phyloP scores from a whole-genome alignment of 306 rosid genomes.

The Gynostemma pentaphyllum region DNA sequence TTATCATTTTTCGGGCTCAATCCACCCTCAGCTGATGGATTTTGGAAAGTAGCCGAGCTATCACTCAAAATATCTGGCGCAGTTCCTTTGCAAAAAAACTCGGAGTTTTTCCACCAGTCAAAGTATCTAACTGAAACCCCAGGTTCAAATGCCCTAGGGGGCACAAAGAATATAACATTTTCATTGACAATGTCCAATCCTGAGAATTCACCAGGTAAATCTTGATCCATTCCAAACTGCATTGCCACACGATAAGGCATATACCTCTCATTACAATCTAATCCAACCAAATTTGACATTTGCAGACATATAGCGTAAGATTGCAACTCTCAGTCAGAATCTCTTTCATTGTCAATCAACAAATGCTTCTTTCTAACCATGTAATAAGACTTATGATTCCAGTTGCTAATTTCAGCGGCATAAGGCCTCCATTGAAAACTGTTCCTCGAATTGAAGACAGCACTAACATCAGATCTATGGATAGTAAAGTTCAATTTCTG shows the following conservation, averaged over 20 bases:
- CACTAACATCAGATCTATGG: slow-evolving; percentile 7
- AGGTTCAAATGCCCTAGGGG: slow-evolving; percentile 12
- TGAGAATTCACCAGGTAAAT: slow-evolving; percentile 28
- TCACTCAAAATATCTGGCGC: not conserved
- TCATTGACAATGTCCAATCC: not conserved
- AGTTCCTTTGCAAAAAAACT: not conserved
- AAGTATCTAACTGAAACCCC: slow-evolving; percentile 21
- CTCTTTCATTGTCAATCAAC: slow-evolving; percentile 2
- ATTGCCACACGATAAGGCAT: slow-evolving; percentile 42
- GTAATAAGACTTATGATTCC: slow-evolving; percentile 13
- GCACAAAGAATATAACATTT: slow-evolving; percentile 7
- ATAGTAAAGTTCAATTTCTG: not conserved
- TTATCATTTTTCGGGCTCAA: not conserved
- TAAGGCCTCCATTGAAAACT: slow-evolving; percentile 42
- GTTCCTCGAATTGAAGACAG: not conserved
- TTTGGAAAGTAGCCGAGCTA: not conserved
- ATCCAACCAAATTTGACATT: slow-evolving; percentile 26
- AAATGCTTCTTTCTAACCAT: slow-evolving; percentile 8
- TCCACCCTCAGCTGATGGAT: not conserved
- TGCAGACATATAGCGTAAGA: slow-evolving; percentile 29
- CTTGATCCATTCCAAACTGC: slow-evolving; percentile 67
- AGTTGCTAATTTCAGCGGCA: slow-evolving; percentile 8
- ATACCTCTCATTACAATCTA: slow-evolving; percentile 21
- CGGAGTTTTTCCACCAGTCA: slow-evolving; percentile 32
- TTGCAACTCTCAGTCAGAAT: slow-evolving; percentile 8